These are phyloP conservation scores for Exidia glandulosa DNA, from an alignment of 768 basidiomycete species.

Conservation along the genomic window DNA sequence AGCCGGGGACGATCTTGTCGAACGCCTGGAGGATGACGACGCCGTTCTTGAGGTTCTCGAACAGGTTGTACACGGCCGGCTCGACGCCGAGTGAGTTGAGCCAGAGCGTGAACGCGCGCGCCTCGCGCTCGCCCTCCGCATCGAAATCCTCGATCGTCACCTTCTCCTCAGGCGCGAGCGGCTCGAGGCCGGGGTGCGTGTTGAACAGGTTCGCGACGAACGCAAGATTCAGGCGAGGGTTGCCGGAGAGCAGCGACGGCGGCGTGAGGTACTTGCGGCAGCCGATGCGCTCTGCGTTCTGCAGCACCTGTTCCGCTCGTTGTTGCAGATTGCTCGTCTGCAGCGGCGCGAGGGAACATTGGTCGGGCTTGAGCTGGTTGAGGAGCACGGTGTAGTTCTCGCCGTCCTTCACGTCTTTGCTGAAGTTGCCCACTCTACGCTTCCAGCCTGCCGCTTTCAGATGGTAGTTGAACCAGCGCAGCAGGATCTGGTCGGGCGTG, in stretches of 20 bases:
- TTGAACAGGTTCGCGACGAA: conserved; percentile 99
- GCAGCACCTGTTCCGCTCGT: conserved; percentile 84
- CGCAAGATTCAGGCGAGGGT: conserved; percentile 93
- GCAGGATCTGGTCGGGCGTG: conserved; percentile 92
- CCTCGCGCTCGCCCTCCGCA: conserved; percentile 96
- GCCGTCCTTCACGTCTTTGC: conserved; percentile 91
- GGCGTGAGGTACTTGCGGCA: conserved; percentile 95
- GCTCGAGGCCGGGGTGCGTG: conserved; percentile 88
- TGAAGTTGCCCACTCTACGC: conserved; percentile 91
- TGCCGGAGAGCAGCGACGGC: conserved; percentile 83
- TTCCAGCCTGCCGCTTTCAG: conserved; percentile 91
- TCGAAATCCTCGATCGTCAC: conserved; percentile 97
- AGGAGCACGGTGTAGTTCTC: conserved; percentile 97
- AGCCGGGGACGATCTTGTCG: conserved; percentile 88
- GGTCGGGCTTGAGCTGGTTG: conserved; percentile 88
- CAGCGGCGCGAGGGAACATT: conserved; percentile 84
- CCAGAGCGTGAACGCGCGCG: conserved; percentile 96
- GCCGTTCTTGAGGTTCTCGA: conserved; percentile 89
- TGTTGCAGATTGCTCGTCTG: conserved; percentile 72
- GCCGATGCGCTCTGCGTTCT: conserved; percentile 87
- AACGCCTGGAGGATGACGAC: conserved; percentile 88
- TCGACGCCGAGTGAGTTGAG: conserved; percentile 95
- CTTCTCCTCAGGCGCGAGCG: conserved; percentile 87
- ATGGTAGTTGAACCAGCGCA: conserved; percentile 99
- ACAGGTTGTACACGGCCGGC: conserved; percentile 90